Percentiles rank a stretch among this genome's conserved stretches.
Conservation (phyloP, 2,329 filamentous ascomycete genomes). For the Paraconiothyrium brasiliense region DNA sequence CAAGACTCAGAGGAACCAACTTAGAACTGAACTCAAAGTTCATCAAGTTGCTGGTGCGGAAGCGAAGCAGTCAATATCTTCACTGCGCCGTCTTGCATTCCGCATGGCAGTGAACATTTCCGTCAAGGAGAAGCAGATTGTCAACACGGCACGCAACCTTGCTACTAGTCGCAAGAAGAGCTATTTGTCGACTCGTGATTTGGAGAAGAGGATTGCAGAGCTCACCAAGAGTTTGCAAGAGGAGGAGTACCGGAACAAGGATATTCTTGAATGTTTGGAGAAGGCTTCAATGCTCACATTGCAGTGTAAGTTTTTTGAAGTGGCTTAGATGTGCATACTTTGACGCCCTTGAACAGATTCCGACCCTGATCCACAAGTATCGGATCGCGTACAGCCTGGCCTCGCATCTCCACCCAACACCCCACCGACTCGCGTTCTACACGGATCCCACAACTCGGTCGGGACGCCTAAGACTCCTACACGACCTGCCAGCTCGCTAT, state of each 20-base stretch:
- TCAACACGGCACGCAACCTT: conserved; percentile 42
- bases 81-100: conserved; percentile 48
- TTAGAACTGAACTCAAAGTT: conserved; percentile 44
- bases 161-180: conserved; percentile 42
- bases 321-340: background rate
- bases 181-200: conserved; percentile 43
- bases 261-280: conserved; percentile 49
- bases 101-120: conserved; percentile 52
- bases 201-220: conserved; percentile 45
- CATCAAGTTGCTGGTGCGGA: conserved; percentile 45
- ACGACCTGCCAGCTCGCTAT: conserved; percentile 32
- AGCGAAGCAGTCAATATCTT: conserved; percentile 46
- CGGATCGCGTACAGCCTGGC: conserved; percentile 32
- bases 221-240: conserved; percentile 42
- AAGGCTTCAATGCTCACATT: conserved; percentile 49
- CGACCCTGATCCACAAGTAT: conserved; percentile 31
- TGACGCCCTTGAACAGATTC: conserved; percentile 33
- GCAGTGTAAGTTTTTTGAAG: conserved; percentile 38
- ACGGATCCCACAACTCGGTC: conserved; percentile 24
- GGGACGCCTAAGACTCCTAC: conserved; percentile 35
- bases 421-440: conserved; percentile 35
- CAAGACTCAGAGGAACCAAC: conserved; percentile 46
- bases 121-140: conserved; percentile 51
- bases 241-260: conserved; percentile 48
- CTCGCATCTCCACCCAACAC: conserved; percentile 48